These are phyloP conservation scores for Vitis hybrid DNA, from an alignment of 177 flowering plant genomes.

Conservation along the genomic window DNA sequence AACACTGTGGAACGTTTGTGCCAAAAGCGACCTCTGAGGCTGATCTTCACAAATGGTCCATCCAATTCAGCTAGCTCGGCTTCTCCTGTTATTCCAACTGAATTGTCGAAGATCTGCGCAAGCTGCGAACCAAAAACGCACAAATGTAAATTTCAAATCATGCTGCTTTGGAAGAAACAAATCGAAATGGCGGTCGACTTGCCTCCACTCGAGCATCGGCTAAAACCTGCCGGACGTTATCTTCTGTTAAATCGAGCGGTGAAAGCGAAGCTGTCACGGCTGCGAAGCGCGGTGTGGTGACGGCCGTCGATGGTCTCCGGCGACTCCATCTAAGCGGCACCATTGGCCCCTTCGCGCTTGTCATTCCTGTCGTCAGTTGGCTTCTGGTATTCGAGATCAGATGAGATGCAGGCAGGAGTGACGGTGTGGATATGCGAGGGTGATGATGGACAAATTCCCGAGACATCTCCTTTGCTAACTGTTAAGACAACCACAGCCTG, in stretches of 20 bases:
- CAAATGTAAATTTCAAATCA: background rate
- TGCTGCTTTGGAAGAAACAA: background rate
- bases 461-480: too few relatives aligned
- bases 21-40: constrained; percentile 91
- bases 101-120: constrained; percentile 69
- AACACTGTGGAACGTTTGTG: constrained; percentile 70
- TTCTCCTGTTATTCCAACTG: constrained; percentile 83
- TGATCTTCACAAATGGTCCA: constrained; percentile 91
- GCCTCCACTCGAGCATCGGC: constrained; percentile 52
- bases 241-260: constrained; percentile 50
- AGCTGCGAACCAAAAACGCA: constrained; percentile 40
- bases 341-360: background rate
- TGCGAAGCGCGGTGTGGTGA: background rate
- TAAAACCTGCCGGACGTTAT: constrained; percentile 45
- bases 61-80: constrained; percentile 85
- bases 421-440: too few relatives aligned
- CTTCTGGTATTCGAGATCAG: too few relatives aligned
- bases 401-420: too few relatives aligned
- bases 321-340: background rate
- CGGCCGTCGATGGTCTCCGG: background rate
- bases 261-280: constrained; percentile 15
- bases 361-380: too few relatives aligned
- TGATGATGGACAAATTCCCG: too few relatives aligned
- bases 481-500: too few relatives aligned
- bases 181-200: constrained; percentile 6